Conservation (phyloP, 768 basidiomycete species). For the Serendipita sp. region DNA sequence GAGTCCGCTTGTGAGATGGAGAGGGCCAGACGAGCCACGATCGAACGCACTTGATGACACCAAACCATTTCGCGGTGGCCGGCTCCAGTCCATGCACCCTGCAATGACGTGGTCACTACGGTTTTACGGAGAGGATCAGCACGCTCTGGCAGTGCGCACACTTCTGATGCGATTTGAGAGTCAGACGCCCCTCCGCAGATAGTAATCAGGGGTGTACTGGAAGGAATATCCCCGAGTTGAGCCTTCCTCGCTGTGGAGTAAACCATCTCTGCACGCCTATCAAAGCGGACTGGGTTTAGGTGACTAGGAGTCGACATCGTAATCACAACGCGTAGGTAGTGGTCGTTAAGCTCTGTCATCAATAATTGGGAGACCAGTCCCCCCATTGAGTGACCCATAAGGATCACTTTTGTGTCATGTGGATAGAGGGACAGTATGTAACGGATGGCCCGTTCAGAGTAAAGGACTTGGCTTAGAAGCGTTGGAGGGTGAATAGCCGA, state of each 20-base stretch:
- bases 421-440: conserved; percentile 73
- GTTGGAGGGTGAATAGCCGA: conserved; percentile 91
- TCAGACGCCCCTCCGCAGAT: conserved; percentile 89
- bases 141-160: conserved; percentile 44
- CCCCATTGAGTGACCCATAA: conserved; percentile 97
- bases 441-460: conserved; percentile 50
- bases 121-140: conserved; percentile 30
- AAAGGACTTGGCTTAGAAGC: conserved; percentile 63
- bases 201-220: conserved; percentile 54
- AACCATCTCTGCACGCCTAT: conserved; percentile 59
- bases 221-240: conserved; percentile 26
- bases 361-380: conserved; percentile 77
- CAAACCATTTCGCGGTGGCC: conserved; percentile 96
- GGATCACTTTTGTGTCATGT: conserved; percentile 41
- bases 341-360: conserved; percentile 37
- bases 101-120: conserved; percentile 72
- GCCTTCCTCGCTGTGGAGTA: conserved; percentile 28
- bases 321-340: conserved; percentile 52
- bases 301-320: conserved; percentile 95
- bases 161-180: conserved; percentile 81
- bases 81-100: conserved; percentile 89
- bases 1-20: conserved; percentile 31
- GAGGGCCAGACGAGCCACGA: conserved; percentile 62
- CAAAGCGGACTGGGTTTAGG: conserved; percentile 78
- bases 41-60: conserved; percentile 95